Evolutionary conservation across 768 basidiomycete genomes (phyloP), one percentile per base, ranked within the genome.

Genomic region (Hydnomerulius pinastri): DNA sequence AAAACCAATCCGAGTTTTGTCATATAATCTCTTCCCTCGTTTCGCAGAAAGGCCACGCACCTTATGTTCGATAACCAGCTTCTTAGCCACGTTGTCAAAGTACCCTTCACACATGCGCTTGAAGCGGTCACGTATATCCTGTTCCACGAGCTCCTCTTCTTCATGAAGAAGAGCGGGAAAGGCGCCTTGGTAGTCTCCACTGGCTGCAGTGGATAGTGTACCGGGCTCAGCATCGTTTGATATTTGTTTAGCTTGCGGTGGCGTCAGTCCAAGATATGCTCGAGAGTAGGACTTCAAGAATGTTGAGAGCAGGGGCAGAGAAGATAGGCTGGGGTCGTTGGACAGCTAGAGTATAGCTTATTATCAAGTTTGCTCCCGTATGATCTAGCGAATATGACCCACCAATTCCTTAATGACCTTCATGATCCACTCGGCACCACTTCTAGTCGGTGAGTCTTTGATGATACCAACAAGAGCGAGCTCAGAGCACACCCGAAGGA

Each of bases 211-310:
- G 6, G 83, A 81, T 21, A 86, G 65, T 6, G 73, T 79, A 2
- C 82, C 85, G 21, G 79, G 76, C 54, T 86, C 85, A 5, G 79
- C 64, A 12, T 77, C 66, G 11, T 72, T 63, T 1, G 81, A 67
- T 54, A 85, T 77, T 66, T 89, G 90, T 60, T 84, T 90, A 18
- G 73, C 69, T 13, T 64, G 17, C 74, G 67, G 76, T 1, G 86
- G 80, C 0, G 70, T 69, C 44, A 91, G 76, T n/a, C 95, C 93
- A 40, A 98, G 83, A 69, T 85, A 99, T 0, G 92, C 88, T 6
- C 85, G 79, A 6, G 87, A 83, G 65, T 92, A 97, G n/a, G 88
- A 82, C 67, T 97, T 98, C 56, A 98, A 81, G 67, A 98, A 98
- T 0, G 88, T 93, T 7, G 91, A 81, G 27, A 98, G 79, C 38